Base-by-base conservation (phyloP, 345 rosid genomes). In the Eucalyptus tenuipes region DNA sequence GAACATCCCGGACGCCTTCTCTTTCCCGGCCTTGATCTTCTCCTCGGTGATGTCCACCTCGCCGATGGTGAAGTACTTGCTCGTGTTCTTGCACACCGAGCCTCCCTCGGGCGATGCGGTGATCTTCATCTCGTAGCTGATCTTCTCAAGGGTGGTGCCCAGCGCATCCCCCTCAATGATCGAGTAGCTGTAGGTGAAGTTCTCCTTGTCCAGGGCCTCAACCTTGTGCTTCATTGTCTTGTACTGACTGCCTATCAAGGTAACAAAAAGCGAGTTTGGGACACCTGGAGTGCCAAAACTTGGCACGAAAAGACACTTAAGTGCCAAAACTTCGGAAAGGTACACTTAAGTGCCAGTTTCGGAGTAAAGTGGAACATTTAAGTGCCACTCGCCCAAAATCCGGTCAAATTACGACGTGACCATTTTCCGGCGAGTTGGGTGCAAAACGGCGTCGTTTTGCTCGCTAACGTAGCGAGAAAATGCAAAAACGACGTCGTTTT, bases 191-290 rank as follows among this genome's bases (percentile, higher is more conserved):
- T 75, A 87, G 3, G 20, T 12, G 3, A 91, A 42, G 31, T 81
- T 91, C 86, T 88, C 92, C 89, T 87, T 88, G 91, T 49, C 16
- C 17, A 49, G 5, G 15, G 68, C 91, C 8, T 93, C 93, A 40
- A 91, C 64, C 84, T 82, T 88, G 20, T 92, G 91, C 92, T 92
- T 93, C 87, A 89, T 85, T 25, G 84, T 50, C 75, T 88, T 90
- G 90, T 82, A 87, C 15, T 75, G 66, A 55, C 71, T 75, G 4
- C 91, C 93, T 92, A 87, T 49, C n/a, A 22, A 27, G 11, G 33
- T 29, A n/a, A 42, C 29, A 86, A 14, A 29, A n/a, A n/a, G n/a
- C n/a, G n/a, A n/a, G n/a, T n/a, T n/a, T n/a, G n/a, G n/a, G n/a
- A n/a, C n/a, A n/a, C n/a, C n/a, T n/a, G n/a, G n/a, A n/a, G n/a